These are phyloP conservation scores for Lipomyces spencermartinsiae DNA, from an alignment of 805 yeast genomes.

Conservation along the genomic window DNA sequence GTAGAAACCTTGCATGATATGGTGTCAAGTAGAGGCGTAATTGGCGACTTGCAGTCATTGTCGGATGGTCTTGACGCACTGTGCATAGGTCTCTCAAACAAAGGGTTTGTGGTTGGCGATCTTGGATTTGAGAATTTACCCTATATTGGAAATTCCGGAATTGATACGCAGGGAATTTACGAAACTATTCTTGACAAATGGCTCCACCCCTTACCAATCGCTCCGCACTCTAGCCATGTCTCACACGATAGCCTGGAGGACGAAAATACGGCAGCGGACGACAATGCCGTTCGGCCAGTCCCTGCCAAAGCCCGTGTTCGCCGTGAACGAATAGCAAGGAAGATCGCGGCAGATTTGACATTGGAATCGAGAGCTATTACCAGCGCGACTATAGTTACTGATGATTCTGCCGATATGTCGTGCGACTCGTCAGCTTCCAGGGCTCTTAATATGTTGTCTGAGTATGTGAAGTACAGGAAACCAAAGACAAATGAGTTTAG, in stretches of 20 bases:
- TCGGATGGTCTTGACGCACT: not conserved
- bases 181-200: constrained; percentile 38
- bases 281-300: constrained; percentile 22
- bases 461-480: constrained; percentile 13
- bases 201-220: constrained; percentile 39
- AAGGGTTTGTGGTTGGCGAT: constrained; percentile 26
- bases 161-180: constrained; percentile 26
- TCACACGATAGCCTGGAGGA: constrained; percentile 2
- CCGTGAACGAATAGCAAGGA: constrained; percentile 30
- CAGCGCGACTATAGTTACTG: not conserved
- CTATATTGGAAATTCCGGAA: constrained; percentile 4
- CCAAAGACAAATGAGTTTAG: not conserved
- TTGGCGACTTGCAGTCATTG: constrained; percentile 13
- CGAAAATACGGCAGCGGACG: constrained; percentile 22
- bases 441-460: constrained; percentile 7
- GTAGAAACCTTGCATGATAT: constrained; percentile 11
- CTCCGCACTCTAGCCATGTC: not conserved
- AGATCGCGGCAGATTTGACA: constrained; percentile 34
- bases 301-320: constrained; percentile 38
- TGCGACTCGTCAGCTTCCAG: constrained; percentile 5
- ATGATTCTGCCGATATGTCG: not conserved
- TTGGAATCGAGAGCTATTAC: constrained; percentile 26
- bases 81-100: not conserved
- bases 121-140: constrained; percentile 12
- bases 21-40: constrained; percentile 11